Evolutionary conservation across 495 filamentous ascomycete species (phyloP).

Genomic region (Penicillium arizonense): DNA sequence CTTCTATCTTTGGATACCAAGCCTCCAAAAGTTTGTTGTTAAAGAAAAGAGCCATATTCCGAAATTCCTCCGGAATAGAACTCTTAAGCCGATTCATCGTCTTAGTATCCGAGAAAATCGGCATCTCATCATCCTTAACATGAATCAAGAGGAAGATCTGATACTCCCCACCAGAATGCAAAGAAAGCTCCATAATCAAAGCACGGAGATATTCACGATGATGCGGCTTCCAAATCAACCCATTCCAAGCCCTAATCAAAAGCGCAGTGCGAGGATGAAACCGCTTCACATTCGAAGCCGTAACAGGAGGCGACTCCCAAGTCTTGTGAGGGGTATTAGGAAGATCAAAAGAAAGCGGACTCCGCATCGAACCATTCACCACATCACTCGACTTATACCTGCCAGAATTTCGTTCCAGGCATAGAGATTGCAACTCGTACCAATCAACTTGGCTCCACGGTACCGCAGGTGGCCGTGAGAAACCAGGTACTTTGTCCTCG

Average conservation of each 20-base stretch:
- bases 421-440: conserved; percentile 65
- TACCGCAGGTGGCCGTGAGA: conserved; percentile 26
- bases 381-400: conserved; percentile 41
- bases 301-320: neutral
- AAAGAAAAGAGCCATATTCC: conserved; percentile 66
- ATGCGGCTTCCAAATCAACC: conserved; percentile 66
- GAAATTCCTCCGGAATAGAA: conserved; percentile 63
- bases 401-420: conserved; percentile 58
- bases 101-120: conserved; percentile 49
- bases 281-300: conserved; percentile 5
- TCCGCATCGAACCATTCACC: conserved; percentile 7
- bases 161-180: conserved; percentile 75
- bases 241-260: conserved; percentile 66
- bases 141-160: conserved; percentile 75
- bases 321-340: conserved; percentile 9
- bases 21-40: conserved; percentile 40
- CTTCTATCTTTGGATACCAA: conserved; percentile 27
- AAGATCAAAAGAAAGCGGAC: conserved; percentile 18
- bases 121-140: conserved; percentile 56
- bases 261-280: conserved; percentile 58
- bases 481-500: conserved; percentile 17
- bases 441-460: conserved; percentile 70
- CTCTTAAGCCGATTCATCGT: conserved; percentile 46
- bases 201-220: conserved; percentile 71
- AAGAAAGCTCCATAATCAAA: conserved; percentile 67